These are phyloP conservation scores for Logfia minima DNA, from an alignment of 129 eudicot species.

Conservation along the genomic window DNA sequence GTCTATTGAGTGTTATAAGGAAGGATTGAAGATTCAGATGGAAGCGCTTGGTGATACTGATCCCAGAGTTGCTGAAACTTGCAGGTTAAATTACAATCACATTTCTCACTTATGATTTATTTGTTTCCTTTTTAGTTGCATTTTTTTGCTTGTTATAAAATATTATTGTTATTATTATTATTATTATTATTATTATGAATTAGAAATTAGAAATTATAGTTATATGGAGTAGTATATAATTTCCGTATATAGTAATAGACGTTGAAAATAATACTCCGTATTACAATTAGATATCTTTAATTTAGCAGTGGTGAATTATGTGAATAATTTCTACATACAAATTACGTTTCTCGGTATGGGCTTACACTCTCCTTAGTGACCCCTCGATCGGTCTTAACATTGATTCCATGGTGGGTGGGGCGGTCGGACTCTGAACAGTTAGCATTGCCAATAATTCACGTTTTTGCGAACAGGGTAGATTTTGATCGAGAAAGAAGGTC, in stretches of 20 bases:
- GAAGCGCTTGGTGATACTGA: conserved; percentile 88
- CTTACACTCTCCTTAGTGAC: too few relatives aligned
- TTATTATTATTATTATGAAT: too few relatives aligned
- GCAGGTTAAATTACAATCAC: conserved; percentile 52
- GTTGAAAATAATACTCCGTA: neutral
- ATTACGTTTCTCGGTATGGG: neutral
- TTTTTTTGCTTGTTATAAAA: neutral
- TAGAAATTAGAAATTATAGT: too few relatives aligned
- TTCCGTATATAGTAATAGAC: neutral
- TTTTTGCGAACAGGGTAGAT: neutral
- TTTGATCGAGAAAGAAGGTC: neutral
- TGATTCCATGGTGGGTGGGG: too few relatives aligned
- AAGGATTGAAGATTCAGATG: conserved; percentile 88
- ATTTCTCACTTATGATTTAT: neutral
- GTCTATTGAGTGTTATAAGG: conserved; percentile 80
- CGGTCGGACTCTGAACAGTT: too few relatives aligned
- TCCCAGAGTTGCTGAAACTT: conserved; percentile 97
- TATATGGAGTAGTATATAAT: too few relatives aligned
- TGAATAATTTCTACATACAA: neutral
- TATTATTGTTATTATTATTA: too few relatives aligned
- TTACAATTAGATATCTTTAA: neutral
- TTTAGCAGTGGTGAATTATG: neutral
- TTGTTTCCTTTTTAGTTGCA: neutral
- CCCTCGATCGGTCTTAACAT: too few relatives aligned
- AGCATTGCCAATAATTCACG: too few relatives aligned